These are phyloP conservation scores for Cercospora sp. DNA, from an alignment of 2,329 filamentous ascomycete species.

Conservation along the genomic window DNA sequence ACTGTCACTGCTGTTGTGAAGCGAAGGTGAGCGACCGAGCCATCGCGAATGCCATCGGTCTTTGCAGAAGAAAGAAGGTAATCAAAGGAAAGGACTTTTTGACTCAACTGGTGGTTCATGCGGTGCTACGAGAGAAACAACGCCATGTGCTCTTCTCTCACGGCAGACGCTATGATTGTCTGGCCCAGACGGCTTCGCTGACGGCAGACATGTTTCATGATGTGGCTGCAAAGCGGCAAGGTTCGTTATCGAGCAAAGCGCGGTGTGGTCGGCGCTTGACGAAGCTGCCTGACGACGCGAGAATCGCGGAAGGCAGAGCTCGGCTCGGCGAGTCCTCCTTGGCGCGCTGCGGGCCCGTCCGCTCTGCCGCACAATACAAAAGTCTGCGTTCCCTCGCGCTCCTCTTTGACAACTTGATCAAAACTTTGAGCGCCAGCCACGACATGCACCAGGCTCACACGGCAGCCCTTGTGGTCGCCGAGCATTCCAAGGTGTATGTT, in stretches of 20 bases:
- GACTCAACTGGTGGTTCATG: background rate
- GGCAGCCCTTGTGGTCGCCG: slow-evolving; percentile 28
- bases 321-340: background rate
- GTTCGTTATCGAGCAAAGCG: background rate
- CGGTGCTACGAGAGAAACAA: background rate
- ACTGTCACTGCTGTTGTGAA: background rate
- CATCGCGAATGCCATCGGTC: background rate
- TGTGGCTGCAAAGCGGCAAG: slow-evolving; percentile 1
- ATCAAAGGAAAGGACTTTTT: background rate
- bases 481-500: slow-evolving; percentile 62
- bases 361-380: slow-evolving; percentile 9
- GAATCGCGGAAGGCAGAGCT: background rate
- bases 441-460: slow-evolving; percentile 55
- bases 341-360: background rate
- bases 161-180: background rate
- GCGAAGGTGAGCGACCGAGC: background rate
- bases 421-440: slow-evolving; percentile 68
- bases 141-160: background rate
- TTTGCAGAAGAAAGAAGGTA: background rate
- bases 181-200: slow-evolving; percentile 7
- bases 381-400: slow-evolving; percentile 21
- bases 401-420: slow-evolving; percentile 51
- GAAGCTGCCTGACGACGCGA: background rate
- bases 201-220: slow-evolving; percentile 13
- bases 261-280: slow-evolving; percentile 3